Base-by-base conservation (phyloP, 2,329 filamentous ascomycete genomes). In the Lachnellula willkommii region DNA sequence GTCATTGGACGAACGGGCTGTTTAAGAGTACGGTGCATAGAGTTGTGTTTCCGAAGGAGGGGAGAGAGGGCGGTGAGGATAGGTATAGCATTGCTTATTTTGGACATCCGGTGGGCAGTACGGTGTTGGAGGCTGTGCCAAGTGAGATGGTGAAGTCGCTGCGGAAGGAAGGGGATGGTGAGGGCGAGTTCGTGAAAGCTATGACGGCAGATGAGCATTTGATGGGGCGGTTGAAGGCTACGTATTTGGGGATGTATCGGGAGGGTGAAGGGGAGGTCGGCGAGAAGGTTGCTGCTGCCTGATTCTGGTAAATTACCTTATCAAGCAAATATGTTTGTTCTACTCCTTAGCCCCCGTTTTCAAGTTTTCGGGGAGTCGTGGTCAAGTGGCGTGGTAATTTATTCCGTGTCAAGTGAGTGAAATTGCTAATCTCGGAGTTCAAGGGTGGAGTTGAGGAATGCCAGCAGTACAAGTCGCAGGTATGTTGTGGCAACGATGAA, bases 1-100 rank as follows among this genome's bases (percentile, higher is more conserved):
- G 84, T 36, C 94, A 95, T 71, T 97, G 93, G 93, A 97, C 94
- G 1, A 87, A 88, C 61, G 91, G 92, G 0, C 73, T 96, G 47
- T 79, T 97, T 60, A 88, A 90, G 65, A 91, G 87, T 64, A 96
- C 93, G 0, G 83, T 96, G 5, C 94, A 97, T 69, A 79, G 93
- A 11, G 94, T 97, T 32, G 84, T 93, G 0, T 94, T 96, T 62
- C 78, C 79, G 1, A 53, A 65, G 69, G 28, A 73, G 73, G 0
- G 74, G 71, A 32, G 80, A 81, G 68, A 71, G 4, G 77, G 73
- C 35, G 64, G 68, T 0, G 79, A 78, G 26, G 75, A 81, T 57
- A 73, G 85, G 48, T 88, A 87, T 66, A 84, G 81, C 9, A 84
- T 88, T 60, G 85, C 80, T 6, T 88, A 81, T 71, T 88, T 88